Base-by-base conservation (phyloP, 169 alveolate genomes). In the Cryptosporidium sp. region DNA sequence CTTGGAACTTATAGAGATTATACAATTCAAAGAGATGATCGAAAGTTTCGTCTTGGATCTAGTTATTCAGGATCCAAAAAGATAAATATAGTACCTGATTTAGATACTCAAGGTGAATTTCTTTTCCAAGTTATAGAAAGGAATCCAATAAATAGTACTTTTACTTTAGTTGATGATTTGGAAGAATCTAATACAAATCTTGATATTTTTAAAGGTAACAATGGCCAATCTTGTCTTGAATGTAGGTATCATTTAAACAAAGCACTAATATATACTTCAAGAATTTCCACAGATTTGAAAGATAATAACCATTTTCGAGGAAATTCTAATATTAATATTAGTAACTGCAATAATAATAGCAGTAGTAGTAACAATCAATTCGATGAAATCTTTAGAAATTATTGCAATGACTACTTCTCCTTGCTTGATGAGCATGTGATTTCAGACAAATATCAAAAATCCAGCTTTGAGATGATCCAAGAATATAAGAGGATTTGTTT, bases 101-200 rank as follows among this genome's bases (percentile, higher is more conserved):
- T 73, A 18, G 56, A 73, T 31, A 18, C 44, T 26, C 52, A 53
- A 26, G 44, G 18, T 58, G 86, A 73, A 0, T 73, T 73, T 18
- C 44, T 73, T 8, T 60, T 29, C 7, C 42, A 21, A 35, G 52
- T 73, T 26, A 26, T 73, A 31, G 68, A 52, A 12, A 14, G n/a
- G 21, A 73, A 56, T 35, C 86, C 86, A 16, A n/a, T 73, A 16
- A 29, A 39, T 18, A 18, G 33, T 18, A 73, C 71, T 10, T 53
- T 73, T 29, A 73, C 52, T 53, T 10, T 53, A 21, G 70, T 73
- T 33, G 86, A 73, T n/a, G 86, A 73, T 9, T 23, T 18, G 29
- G 33, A 33, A 1, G 53, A 56, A 1, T 73, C 60, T 3, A 73
- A 73, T 73, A 29, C 44, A 29, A 29, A 65, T n/a, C 51, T 31